These are phyloP conservation scores for Ustilago nuda DNA, from an alignment of 1,284 basidiomycete species.

Conservation along the genomic window DNA sequence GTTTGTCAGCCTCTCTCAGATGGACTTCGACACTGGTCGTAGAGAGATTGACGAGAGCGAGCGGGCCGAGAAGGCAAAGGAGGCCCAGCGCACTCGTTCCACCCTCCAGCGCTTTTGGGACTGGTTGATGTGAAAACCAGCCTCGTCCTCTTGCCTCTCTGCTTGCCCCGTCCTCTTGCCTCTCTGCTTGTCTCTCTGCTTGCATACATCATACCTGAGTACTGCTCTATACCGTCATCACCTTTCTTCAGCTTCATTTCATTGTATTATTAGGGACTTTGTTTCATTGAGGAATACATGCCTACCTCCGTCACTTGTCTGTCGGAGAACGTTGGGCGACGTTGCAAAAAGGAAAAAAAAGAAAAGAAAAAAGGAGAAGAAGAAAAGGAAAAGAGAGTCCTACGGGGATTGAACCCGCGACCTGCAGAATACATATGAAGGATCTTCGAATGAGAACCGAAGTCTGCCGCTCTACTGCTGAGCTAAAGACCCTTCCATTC, in stretches of 20 bases:
- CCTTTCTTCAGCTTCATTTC: slow-evolving; percentile 17
- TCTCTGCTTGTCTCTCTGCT: not conserved
- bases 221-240: not conserved
- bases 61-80: slow-evolving; percentile 36
- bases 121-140: slow-evolving; percentile 31
- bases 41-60: slow-evolving; percentile 51
- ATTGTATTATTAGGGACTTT: slow-evolving; percentile 35
- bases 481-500: slow-evolving; percentile 46
- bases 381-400: slow-evolving; percentile 29
- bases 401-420: slow-evolving; percentile 59
- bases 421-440: slow-evolving; percentile 43
- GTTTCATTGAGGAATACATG: not conserved
- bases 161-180: not conserved
- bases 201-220: not conserved
- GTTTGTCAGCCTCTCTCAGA: slow-evolving; percentile 49
- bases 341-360: not conserved
- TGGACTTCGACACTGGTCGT: slow-evolving; percentile 74
- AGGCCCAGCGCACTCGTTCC: slow-evolving; percentile 18
- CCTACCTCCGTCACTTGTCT: not conserved
- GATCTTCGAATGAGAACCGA: slow-evolving; percentile 20
- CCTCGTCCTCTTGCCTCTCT: not conserved
- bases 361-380: no score
- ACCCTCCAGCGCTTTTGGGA: slow-evolving; percentile 37
- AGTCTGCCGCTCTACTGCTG: slow-evolving; percentile 59
- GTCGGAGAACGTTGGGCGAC: no score